Percentiles rank a stretch among this genome's conserved stretches.
Evolutionary conservation across 1,139 yeast species (phyloP).

Genomic region (Hanseniaspora sp.): DNA sequence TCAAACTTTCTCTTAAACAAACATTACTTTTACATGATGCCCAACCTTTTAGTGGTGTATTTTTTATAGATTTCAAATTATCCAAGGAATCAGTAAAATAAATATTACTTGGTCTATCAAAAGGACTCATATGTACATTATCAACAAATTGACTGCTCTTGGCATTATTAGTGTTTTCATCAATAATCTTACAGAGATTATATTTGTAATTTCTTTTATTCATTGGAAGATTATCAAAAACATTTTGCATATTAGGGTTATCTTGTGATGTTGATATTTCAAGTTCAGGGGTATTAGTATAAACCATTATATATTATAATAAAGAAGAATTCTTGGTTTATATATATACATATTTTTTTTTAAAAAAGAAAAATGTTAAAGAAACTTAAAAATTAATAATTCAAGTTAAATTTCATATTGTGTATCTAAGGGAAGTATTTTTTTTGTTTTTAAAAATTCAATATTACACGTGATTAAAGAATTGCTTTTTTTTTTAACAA

Average conservation of each 20-base stretch:
- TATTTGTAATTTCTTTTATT: conserved; percentile 76
- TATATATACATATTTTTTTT: no score
- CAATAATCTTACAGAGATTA: conserved; percentile 62
- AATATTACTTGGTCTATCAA: conserved; percentile 20
- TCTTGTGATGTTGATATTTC: not conserved
- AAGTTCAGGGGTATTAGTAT: not conserved
- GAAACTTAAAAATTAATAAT: no score
- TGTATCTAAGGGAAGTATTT: no score
- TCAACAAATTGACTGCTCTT: conserved; percentile 25
- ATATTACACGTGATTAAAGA: no score
- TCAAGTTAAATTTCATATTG: not conserved
- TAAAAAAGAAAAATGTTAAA: no score
- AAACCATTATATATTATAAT: not conserved
- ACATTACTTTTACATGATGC: conserved; percentile 66
- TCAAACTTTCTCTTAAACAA: conserved; percentile 64
- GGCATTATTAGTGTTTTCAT: conserved; percentile 42
- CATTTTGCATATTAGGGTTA: not conserved
- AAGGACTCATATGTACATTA: conserved; percentile 16
- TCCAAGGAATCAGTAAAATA: not conserved
- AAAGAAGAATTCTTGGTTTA: no score
- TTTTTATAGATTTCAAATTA: conserved; percentile 8
- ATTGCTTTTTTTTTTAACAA: no score
- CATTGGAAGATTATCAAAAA: conserved; percentile 62
- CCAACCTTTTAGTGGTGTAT: conserved; percentile 62
- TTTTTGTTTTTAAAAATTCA: no score